Conservation (phyloP, 2,329 filamentous ascomycete genomes). For the Pyricularia sp. region DNA sequence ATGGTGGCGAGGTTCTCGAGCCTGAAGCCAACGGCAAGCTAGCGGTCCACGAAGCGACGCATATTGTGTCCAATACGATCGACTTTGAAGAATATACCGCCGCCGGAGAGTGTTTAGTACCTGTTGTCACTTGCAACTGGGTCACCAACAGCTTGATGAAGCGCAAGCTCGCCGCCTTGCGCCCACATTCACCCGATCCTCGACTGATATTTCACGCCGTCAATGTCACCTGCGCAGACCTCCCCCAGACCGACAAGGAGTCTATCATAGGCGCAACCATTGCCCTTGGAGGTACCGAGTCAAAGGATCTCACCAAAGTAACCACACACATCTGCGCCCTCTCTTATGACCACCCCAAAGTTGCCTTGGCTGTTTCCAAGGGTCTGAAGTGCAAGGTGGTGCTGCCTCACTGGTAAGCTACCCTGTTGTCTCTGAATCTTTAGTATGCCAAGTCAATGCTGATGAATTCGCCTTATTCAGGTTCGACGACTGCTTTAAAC, state of each 20-base stretch:
- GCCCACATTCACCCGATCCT: constrained; percentile 83
- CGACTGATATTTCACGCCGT: constrained; percentile 81
- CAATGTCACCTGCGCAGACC: constrained; percentile 66
- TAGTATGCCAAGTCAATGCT: not conserved
- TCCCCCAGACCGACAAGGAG: constrained; percentile 79
- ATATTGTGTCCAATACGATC: constrained; percentile 57
- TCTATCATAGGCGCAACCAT: constrained; percentile 81
- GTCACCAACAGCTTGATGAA: constrained; percentile 57
- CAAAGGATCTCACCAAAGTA: constrained; percentile 53
- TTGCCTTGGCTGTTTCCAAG: constrained; percentile 47
- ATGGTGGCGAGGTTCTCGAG: constrained; percentile 37
- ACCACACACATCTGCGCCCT: constrained; percentile 86
- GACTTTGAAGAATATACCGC: constrained; percentile 82
- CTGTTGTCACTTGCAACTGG: constrained; percentile 76
- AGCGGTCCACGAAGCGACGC: constrained; percentile 34
- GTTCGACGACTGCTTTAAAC: constrained; percentile 93
- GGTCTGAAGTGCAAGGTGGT: constrained; percentile 67
- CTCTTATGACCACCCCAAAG: constrained; percentile 61
- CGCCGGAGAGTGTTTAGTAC: constrained; percentile 64
- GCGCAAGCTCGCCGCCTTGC: constrained; percentile 59
- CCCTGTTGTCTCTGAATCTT: not conserved
- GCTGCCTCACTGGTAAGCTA: constrained; percentile 64
- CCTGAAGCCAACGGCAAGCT: constrained; percentile 34
- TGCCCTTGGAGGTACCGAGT: constrained; percentile 77
- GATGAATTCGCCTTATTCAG: constrained; percentile 25